These are phyloP conservation scores for Penicillium concentricum DNA, from an alignment of 2,329 filamentous ascomycete species.

Conservation along the genomic window DNA sequence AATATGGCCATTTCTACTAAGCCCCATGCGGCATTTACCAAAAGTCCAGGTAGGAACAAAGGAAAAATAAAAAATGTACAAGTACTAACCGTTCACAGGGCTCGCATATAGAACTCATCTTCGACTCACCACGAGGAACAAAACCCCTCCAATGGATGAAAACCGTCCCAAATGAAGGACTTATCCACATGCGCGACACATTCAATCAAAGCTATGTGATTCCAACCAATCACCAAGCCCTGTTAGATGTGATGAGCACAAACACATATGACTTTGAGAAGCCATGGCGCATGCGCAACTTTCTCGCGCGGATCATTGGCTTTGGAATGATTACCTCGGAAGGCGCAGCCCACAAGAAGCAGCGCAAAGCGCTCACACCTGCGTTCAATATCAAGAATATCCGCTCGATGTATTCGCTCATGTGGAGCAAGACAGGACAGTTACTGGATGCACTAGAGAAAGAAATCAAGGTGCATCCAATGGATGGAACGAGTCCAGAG, in stretches of 20 bases:
- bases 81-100: conserved; percentile 22
- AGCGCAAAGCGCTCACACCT: conserved; percentile 41
- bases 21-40: conserved; percentile 52
- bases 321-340: conserved; percentile 53
- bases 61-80: background rate
- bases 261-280: conserved; percentile 57
- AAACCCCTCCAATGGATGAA: conserved; percentile 49
- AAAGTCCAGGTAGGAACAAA: conserved; percentile 29
- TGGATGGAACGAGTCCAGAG: conserved; percentile 25
- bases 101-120: conserved; percentile 28
- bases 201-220: conserved; percentile 42
- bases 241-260: conserved; percentile 54
- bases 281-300: conserved; percentile 43
- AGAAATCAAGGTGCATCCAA: conserved; percentile 28
- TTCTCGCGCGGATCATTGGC: conserved; percentile 51
- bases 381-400: conserved; percentile 41
- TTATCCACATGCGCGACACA: conserved; percentile 53
- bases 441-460: conserved; percentile 36
- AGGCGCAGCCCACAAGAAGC: conserved; percentile 51
- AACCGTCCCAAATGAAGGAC: conserved; percentile 54
- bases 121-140: conserved; percentile 35
- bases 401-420: conserved; percentile 34
- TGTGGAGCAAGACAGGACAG: conserved; percentile 40
- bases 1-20: conserved; percentile 53
- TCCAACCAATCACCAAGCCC: conserved; percentile 38